Evolutionary conservation across 768 basidiomycete genomes (phyloP).

Genomic region (Sporobolomyces roseus): DNA sequence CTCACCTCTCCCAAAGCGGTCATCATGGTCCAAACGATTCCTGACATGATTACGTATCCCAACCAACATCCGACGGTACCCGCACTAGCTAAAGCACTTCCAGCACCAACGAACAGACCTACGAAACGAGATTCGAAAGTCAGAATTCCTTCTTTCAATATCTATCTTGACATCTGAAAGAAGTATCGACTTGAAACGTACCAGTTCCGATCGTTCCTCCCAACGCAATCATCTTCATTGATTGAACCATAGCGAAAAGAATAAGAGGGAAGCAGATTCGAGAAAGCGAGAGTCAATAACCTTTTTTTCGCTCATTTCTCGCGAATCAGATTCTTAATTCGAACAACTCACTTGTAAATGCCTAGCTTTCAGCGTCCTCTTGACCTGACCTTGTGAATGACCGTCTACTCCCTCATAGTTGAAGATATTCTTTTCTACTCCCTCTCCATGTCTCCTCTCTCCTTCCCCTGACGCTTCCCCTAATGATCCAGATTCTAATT

Average conservation of each 20-base stretch:
- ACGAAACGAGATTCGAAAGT: constrained; percentile 44
- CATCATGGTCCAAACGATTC: constrained; percentile 47
- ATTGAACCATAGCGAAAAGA: no score
- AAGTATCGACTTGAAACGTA: not conserved
- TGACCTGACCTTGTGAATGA: not conserved
- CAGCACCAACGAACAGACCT: constrained; percentile 60
- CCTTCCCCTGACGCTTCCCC: not conserved
- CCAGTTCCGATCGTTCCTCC: constrained; percentile 16
- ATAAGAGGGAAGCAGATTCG: no score
- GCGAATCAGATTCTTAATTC: no score
- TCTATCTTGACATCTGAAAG: constrained; percentile 43
- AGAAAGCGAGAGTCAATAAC: no score
- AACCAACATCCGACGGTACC: constrained; percentile 59
- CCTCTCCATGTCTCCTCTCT: no score
- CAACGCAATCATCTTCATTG: constrained; percentile 38
- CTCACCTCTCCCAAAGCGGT: constrained; percentile 42
- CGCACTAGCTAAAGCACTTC: constrained; percentile 54
- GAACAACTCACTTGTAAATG: no score
- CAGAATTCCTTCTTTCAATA: not conserved
- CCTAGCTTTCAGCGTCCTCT: constrained; percentile 29
- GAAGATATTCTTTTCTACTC: constrained; percentile 16
- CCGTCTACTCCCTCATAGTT: constrained; percentile 17
- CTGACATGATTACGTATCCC: constrained; percentile 53
- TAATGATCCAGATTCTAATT: constrained; percentile 9
- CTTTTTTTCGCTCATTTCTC: no score